A percentile compares a stretch with the other conserved stretches of the same genome.
Evolutionary conservation across 805 yeast species (phyloP).

Genomic region (Saccharomycopsis sp.): DNA sequence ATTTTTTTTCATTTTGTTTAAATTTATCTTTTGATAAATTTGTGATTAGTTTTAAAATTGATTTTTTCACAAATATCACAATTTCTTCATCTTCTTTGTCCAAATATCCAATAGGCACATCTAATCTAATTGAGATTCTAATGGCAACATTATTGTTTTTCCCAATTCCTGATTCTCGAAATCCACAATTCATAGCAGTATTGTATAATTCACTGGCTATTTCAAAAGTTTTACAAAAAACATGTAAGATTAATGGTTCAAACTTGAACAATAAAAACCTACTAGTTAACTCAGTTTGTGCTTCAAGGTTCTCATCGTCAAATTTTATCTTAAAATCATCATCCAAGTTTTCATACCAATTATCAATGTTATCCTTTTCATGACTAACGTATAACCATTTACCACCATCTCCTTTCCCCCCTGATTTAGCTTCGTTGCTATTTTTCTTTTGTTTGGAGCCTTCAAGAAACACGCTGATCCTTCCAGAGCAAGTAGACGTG

Average conservation of each 20-base stretch:
- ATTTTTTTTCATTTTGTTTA: conserved; percentile 49
- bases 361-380: conserved; percentile 34
- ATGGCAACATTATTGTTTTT: conserved; percentile 69
- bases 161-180: conserved; percentile 81
- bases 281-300: conserved; percentile 19
- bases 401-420: conserved; percentile 83
- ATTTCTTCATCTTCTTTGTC: conserved; percentile 22
- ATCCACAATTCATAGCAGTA: conserved; percentile 75
- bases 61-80: conserved; percentile 36
- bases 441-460: conserved; percentile 38
- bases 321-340: neutral
- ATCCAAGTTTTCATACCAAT: conserved; percentile 31
- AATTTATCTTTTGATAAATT: conserved; percentile 52
- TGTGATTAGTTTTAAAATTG: conserved; percentile 43
- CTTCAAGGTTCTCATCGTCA: neutral
- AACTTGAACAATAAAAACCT: conserved; percentile 65
- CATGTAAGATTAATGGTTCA: conserved; percentile 80
- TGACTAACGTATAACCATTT: conserved; percentile 78
- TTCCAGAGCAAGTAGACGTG: conserved; percentile 82
- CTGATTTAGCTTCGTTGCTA: conserved; percentile 32
- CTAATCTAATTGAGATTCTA: conserved; percentile 62
- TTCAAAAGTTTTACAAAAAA: conserved; percentile 55
- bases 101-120: conserved; percentile 63
- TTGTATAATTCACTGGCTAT: conserved; percentile 55
- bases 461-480: conserved; percentile 74